These are phyloP conservation scores for Bondarzewia mesenterica DNA, from an alignment of 1,284 basidiomycete genomes.

Conservation along the genomic window DNA sequence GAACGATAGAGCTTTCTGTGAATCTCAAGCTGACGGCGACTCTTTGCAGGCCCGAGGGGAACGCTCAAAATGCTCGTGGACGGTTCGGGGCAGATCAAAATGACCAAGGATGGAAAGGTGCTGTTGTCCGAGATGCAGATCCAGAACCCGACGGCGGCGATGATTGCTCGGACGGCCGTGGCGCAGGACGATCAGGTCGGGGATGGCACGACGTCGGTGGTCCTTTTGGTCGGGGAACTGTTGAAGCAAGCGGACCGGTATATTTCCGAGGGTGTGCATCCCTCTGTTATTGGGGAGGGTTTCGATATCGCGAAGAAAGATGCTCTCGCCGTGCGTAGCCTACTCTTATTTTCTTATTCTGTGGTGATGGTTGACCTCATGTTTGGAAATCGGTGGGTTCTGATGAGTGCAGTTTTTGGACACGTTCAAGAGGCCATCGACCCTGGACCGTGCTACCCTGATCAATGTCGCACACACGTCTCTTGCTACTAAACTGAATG, in stretches of 20 bases:
- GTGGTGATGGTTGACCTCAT: constrained; percentile 4
- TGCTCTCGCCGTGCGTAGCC: constrained; percentile 64
- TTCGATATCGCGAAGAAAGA: constrained; percentile 98
- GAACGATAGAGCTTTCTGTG: constrained; percentile 5
- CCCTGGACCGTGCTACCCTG: constrained; percentile 83
- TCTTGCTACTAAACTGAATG: constrained; percentile 88
- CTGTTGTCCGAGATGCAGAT: constrained; percentile 99
- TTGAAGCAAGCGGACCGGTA: constrained; percentile 97
- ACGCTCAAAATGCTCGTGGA: constrained; percentile 99
- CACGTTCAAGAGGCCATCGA: constrained; percentile 70
- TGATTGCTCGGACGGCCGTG: constrained; percentile 97
- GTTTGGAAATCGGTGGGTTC: neutral
- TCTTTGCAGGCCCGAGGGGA: constrained; percentile 73
- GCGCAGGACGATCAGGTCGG: constrained; percentile 99
- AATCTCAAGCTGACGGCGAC: constrained; percentile 14
- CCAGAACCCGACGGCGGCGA: constrained; percentile 97
- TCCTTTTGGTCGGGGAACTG: constrained; percentile 94
- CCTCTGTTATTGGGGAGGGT: constrained; percentile 91
- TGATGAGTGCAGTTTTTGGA: constrained; percentile 73
- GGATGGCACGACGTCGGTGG: constrained; percentile 97
- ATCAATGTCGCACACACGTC: constrained; percentile 94
- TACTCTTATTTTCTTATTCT: constrained; percentile 5
- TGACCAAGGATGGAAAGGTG: constrained; percentile 99
- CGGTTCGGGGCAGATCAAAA: constrained; percentile 98
- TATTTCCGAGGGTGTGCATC: constrained; percentile 97